Base-by-base conservation (phyloP, 2,329 filamentous ascomycete genomes). In the Hypoxylon sp. region DNA sequence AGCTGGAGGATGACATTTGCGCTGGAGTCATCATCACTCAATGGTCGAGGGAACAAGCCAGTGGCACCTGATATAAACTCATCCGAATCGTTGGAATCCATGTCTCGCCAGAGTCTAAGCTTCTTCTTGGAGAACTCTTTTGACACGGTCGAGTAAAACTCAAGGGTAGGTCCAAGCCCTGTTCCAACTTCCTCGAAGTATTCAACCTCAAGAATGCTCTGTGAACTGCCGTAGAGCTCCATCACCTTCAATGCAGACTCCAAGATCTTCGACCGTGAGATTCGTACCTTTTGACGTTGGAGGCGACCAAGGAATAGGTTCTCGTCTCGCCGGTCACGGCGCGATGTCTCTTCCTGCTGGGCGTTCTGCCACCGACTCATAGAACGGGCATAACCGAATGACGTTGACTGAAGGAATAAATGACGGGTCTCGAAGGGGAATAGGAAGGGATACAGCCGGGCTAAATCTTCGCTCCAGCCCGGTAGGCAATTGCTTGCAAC, bases 151-250 rank as follows among this genome's bases (percentile, higher is more conserved):
- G 96, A 97, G 81, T 99, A 99, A 79, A 99, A 99, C 78, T 99
- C 96, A 13, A 99, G 86, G 0, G 96, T 99, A 3, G 96, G 96
- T 0, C 96, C 96, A 50, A 99, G 86, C 51, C 96, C 96, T 25
- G 97, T 99, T 63, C 96, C 96, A 22, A 99, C 96, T 81, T 99
- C 96, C 76, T 98, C 96, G 74, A 99, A 99, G 77, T 99, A 99
- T 77, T 99, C 97, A 1, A 99, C 95, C 77, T 99, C 96, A 0
- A 99, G 83, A 30, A 98, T 93, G 78, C 95, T 98, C 66, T 97
- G 93, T 0, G 95, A 97, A n/a, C 93, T 93, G 0, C 96, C 96
- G 76, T 99, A 99, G 2, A 98, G 88, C 75, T 99, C 95, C 95
- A 99, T 98, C 31, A 99, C 96, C 81, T 99, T 99, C 79, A 98